Base-by-base conservation (phyloP, 129 eudicot genomes). In the Glebionis coronaria region DNA sequence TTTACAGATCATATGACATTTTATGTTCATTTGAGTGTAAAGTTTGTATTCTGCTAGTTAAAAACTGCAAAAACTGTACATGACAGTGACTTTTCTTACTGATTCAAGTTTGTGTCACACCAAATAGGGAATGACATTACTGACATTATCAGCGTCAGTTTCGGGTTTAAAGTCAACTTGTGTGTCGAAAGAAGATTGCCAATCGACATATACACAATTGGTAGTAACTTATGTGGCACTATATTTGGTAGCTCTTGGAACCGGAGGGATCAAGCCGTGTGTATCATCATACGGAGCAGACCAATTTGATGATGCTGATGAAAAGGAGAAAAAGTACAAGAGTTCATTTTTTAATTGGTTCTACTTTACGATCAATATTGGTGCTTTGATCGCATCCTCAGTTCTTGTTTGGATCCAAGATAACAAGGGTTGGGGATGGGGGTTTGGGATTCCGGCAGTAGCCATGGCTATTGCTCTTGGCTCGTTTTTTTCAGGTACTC, bases 391-490 rank as follows among this genome's bases (percentile, higher is more conserved):
- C 13, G 90, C 95, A 31, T 19, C 95, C 12, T 72, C 95, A 0
- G 87, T 87, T 23, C 87, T 87, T 53, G 95, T 87, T 31, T 87
- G 84, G 82, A 81, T 83, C 14, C 95, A 87, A 77, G 82, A 80
- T 3, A 81, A 87, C 10, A 83, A 79, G 31, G 90, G 95, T 2
- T 87, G 95, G 95, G 87, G 86, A 29, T 87, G 90, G 95, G 95
- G 95, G 8, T 87, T 87, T 19, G 95, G 95, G 19, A 82, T 88
- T 44, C 95, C 95, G 2, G 86, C 95, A 0, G 91, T 82, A 29
- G 85, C 95, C 4, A 88, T 88, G 95, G 91, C 91, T 1, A 64
- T 76, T 19, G 95, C 95, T 1, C 79, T 82, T 3, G 79, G 79
- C n/a, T 68, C 82, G 14, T 87, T 87, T 78, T 84, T 87, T 54